A percentile compares a stretch with the other conserved stretches of the same genome.
These are phyloP conservation scores for Citrus maxima DNA, from an alignment of 345 rosid genomes.

Conservation along the genomic window DNA sequence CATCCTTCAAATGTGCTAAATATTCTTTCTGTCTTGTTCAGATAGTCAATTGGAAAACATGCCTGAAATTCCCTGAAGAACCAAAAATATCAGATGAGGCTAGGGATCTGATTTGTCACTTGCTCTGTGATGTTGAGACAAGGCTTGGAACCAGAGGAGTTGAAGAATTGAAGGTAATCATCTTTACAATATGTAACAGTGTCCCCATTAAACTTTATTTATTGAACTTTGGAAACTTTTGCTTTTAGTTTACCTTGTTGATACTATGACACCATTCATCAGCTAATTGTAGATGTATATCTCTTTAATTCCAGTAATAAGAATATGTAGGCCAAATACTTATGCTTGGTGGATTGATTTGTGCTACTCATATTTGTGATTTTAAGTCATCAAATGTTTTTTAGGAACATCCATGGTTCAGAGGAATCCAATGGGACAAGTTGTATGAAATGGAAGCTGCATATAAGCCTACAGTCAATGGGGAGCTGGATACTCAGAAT, in stretches of 20 bases:
- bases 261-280: neutral
- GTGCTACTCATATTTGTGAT: neutral
- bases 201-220: neutral
- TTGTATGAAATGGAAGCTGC: conserved; percentile 89
- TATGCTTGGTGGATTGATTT: neutral
- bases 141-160: conserved; percentile 88
- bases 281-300: neutral
- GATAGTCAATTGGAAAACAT: conserved; percentile 93
- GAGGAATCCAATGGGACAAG: conserved; percentile 72
- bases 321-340: neutral
- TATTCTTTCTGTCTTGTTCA: conserved; percentile 30
- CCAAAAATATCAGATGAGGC: conserved; percentile 84
- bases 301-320: neutral
- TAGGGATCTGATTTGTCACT: conserved; percentile 75
- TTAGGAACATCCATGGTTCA: conserved; percentile 88
- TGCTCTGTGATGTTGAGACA: conserved; percentile 91
- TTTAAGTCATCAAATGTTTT: conserved; percentile 19
- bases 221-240: conserved; percentile 6
- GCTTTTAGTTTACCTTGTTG: neutral
- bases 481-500: conserved; percentile 94
- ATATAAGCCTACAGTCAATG: conserved; percentile 74
- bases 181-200: neutral
- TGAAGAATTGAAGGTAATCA: conserved; percentile 83
- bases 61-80: conserved; percentile 94
- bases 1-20: conserved; percentile 20